A percentile compares a stretch with the other conserved stretches of the same genome.
Conservation (phyloP, 2,329 filamentous ascomycete species). For the Aspergillus ruber region DNA sequence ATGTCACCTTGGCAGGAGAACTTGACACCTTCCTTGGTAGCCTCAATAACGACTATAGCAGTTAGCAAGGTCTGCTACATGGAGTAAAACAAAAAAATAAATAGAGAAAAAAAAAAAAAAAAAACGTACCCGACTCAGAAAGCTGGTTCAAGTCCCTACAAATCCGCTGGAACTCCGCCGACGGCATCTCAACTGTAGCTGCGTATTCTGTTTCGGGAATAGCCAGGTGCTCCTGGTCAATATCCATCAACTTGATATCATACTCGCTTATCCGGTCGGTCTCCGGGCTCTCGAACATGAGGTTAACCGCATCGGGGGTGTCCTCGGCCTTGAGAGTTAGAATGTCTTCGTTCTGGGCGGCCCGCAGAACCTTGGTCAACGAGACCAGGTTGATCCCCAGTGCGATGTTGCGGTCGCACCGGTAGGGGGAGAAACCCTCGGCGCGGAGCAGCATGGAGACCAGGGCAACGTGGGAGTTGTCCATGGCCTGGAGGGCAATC, state of each 20-base stretch:
- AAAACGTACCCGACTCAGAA: slow-evolving; percentile 80
- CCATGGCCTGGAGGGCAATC: slow-evolving; percentile 97
- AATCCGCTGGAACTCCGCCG: slow-evolving; percentile 86
- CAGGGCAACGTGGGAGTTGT: slow-evolving; percentile 98
- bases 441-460: slow-evolving; percentile 98
- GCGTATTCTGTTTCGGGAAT: slow-evolving; percentile 99
- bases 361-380: slow-evolving; percentile 93
- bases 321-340: slow-evolving; percentile 97
- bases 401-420: slow-evolving; percentile 97
- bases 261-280: slow-evolving; percentile 95
- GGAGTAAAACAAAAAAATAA: background rate
- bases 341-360: slow-evolving; percentile 88
- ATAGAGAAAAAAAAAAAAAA: background rate
- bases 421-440: slow-evolving; percentile 88
- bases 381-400: slow-evolving; percentile 96
- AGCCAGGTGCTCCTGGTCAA: slow-evolving; percentile 97
- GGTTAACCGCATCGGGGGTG: slow-evolving; percentile 87
- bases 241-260: slow-evolving; percentile 99
- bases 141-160: slow-evolving; percentile 85
- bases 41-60: slow-evolving; percentile 78
- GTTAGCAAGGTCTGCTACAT: too few relatives aligned
- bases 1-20: slow-evolving; percentile 93
- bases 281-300: slow-evolving; percentile 85
- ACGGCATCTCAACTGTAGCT: slow-evolving; percentile 82
- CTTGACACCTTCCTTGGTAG: slow-evolving; percentile 93